A percentile compares a stretch with the other conserved stretches of the same genome.
Evolutionary conservation across 139 green algal genomes (phyloP).

Genomic region (Volvox reticuliferus): DNA sequence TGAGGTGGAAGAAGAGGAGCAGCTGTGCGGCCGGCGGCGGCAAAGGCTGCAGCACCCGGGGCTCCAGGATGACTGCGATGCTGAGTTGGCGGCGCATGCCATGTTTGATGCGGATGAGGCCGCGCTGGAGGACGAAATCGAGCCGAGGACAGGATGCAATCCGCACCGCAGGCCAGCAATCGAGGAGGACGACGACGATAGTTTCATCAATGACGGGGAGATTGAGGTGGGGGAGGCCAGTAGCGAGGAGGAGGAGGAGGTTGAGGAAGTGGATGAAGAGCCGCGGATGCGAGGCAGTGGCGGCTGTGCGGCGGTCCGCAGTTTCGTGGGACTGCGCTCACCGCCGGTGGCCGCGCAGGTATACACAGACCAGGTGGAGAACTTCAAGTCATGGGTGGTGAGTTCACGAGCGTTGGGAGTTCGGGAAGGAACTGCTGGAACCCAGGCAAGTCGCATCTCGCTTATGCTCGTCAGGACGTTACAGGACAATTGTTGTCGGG

Average conservation of each 20-base stretch:
- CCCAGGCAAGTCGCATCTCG: too few species aligned
- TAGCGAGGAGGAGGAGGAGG: background rate
- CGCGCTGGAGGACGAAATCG: background rate
- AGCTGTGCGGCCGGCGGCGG: background rate
- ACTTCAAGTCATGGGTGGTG: constrained; percentile 39
- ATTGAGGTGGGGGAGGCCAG: background rate
- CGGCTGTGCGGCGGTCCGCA: background rate
- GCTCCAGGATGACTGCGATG: background rate
- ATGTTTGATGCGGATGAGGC: background rate
- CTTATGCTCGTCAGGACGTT: too few species aligned
- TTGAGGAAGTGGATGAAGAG: background rate
- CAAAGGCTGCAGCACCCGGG: background rate
- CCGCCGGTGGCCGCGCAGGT: background rate
- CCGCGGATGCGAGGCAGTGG: background rate
- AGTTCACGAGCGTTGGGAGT: background rate
- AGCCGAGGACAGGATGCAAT: too few species aligned
- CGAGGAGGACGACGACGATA: background rate
- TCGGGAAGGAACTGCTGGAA: too few species aligned
- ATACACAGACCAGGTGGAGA: background rate
- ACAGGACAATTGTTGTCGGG: too few species aligned
- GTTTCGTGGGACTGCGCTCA: background rate
- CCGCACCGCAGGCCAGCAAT: too few species aligned
- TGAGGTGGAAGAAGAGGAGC: background rate
- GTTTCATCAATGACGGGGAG: background rate
- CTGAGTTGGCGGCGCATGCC: background rate